These are phyloP conservation scores for Exidia glandulosa DNA, from an alignment of 768 basidiomycete genomes.

Conservation along the genomic window DNA sequence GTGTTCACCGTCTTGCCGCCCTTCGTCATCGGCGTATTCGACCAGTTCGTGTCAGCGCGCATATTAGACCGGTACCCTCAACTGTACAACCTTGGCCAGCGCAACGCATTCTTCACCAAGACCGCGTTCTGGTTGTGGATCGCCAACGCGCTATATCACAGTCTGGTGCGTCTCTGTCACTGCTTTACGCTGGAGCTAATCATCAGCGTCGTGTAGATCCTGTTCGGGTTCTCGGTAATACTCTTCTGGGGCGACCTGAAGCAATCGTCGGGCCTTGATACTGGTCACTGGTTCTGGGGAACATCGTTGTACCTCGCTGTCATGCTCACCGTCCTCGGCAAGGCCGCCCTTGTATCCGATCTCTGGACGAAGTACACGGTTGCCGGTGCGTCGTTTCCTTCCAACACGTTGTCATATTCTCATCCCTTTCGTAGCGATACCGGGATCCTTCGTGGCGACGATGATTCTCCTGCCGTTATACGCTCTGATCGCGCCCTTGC, in stretches of 20 bases:
- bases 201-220: conserved; percentile 37
- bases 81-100: conserved; percentile 87
- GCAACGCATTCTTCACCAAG: conserved; percentile 86
- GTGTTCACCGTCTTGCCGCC: conserved; percentile 93
- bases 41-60: conserved; percentile 95
- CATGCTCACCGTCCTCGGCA: conserved; percentile 88
- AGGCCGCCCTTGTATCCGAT: conserved; percentile 93
- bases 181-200: neutral
- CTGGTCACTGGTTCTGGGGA: conserved; percentile 98
- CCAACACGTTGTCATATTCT: no score
- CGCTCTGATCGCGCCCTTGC: conserved; percentile 69
- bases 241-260: conserved; percentile 92
- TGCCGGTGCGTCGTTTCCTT: conserved; percentile 43
- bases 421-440: conserved; percentile 53
- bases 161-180: conserved; percentile 43
- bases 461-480: conserved; percentile 92
- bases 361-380: conserved; percentile 99
- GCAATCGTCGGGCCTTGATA: conserved; percentile 65
- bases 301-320: conserved; percentile 91
- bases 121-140: conserved; percentile 91
- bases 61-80: conserved; percentile 97
- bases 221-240: conserved; percentile 80
- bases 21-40: conserved; percentile 94
- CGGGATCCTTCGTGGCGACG: conserved; percentile 94
- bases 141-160: conserved; percentile 81